A percentile compares a stretch with the other conserved stretches of the same genome.
Conservation (phyloP, 805 yeast species). For the Metschnikowia dekortorum region DNA sequence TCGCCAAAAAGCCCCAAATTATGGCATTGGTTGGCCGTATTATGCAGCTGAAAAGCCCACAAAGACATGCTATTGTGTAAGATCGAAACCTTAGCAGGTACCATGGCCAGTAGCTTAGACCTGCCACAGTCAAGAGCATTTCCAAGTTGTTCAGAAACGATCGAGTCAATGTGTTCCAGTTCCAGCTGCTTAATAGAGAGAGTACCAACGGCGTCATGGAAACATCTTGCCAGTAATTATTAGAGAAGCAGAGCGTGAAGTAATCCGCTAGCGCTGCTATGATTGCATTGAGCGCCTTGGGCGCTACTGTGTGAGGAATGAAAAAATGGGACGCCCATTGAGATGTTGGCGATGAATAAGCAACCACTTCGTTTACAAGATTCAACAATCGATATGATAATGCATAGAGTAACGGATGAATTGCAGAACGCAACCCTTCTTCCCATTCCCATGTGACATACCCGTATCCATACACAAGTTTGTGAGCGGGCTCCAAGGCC, state of each 20-base stretch:
- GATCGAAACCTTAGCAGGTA: conserved; percentile 15
- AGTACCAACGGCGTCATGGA: conserved; percentile 44
- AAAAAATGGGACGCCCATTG: conserved; percentile 11
- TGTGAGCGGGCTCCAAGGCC: conserved; percentile 87
- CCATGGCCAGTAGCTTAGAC: conserved; percentile 74
- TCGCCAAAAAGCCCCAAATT: conserved; percentile 68
- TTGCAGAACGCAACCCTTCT: conserved; percentile 64
- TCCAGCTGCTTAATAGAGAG: conserved; percentile 66
- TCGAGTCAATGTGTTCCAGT: conserved; percentile 76
- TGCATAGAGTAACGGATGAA: conserved; percentile 74
- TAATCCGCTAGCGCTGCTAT: conserved; percentile 72
- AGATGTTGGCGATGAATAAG: not conserved
- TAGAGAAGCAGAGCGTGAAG: conserved; percentile 47
- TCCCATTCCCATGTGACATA: conserved; percentile 94
- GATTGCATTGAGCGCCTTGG: conserved; percentile 65
- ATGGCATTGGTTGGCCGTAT: conserved; percentile 82
- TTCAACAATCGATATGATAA: conserved; percentile 33
- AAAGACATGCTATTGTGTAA: conserved; percentile 35
- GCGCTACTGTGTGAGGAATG: conserved; percentile 29
- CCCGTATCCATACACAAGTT: conserved; percentile 71
- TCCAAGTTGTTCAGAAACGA: conserved; percentile 86
- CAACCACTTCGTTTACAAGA: conserved; percentile 4
- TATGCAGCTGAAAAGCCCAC: conserved; percentile 62
- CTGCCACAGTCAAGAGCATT: conserved; percentile 61
- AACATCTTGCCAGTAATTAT: conserved; percentile 27